Evolutionary conservation across 2,329 filamentous ascomycete species (phyloP).

Genomic region (Daldinia eschscholtzii): DNA sequence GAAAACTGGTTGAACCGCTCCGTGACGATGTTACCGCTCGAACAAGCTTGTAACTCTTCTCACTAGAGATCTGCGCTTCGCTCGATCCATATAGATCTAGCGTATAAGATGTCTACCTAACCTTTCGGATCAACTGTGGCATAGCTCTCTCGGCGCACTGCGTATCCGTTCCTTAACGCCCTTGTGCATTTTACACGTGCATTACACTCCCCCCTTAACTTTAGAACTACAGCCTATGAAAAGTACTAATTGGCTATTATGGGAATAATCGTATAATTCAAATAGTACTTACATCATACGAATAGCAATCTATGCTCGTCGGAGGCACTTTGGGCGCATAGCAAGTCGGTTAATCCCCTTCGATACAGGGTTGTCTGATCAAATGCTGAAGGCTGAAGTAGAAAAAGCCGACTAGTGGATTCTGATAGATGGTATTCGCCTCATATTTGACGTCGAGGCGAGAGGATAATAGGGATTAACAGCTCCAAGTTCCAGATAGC

Average conservation of each 20-base stretch:
- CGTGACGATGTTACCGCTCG: constrained; percentile 41
- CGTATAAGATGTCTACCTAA: constrained; percentile 38
- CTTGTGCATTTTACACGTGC: constrained; percentile 38
- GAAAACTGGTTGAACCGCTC: constrained; percentile 46
- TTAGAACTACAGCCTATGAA: constrained; percentile 37
- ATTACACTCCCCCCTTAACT: constrained; percentile 37
- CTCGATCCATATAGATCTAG: constrained; percentile 37
- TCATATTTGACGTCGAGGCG: constrained; percentile 42
- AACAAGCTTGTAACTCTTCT: constrained; percentile 37
- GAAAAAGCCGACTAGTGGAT: constrained; percentile 21
- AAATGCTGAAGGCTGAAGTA: constrained; percentile 34
- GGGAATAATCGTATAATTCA: constrained; percentile 38
- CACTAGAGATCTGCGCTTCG: constrained; percentile 35
- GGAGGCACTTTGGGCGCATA: constrained; percentile 42
- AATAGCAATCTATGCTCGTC: constrained; percentile 39
- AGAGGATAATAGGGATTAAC: constrained; percentile 44
- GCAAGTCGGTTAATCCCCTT: constrained; percentile 43
- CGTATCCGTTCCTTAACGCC: constrained; percentile 39
- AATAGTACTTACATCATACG: constrained; percentile 32
- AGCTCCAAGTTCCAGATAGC: constrained; percentile 40
- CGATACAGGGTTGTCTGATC: constrained; percentile 34
- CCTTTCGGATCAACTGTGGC: constrained; percentile 41
- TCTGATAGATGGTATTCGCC: constrained; percentile 36
- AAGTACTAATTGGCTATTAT: constrained; percentile 44
- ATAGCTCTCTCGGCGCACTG: constrained; percentile 35